Percentiles rank a stretch among this genome's conserved stretches.
These are phyloP conservation scores for Aethionema arabicum DNA, from an alignment of 345 rosid genomes.

Conservation along the genomic window DNA sequence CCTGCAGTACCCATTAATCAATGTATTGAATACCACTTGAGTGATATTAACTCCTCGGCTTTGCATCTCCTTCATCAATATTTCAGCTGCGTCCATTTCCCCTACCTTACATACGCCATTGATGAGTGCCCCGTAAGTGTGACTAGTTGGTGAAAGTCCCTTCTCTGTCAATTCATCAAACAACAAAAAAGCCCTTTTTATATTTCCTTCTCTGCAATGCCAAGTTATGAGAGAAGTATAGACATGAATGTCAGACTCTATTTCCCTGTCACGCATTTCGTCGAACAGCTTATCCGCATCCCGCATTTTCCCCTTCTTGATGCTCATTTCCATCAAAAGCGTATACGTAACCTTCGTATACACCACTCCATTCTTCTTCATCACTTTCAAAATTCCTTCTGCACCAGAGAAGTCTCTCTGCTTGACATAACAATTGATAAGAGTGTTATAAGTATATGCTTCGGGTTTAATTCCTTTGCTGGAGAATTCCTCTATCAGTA, in stretches of 20 bases:
- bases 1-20: slow-evolving; percentile 71
- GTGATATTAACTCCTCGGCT: slow-evolving; percentile 49
- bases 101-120: slow-evolving; percentile 81
- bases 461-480: slow-evolving; percentile 59
- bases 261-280: slow-evolving; percentile 68
- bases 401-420: slow-evolving; percentile 50
- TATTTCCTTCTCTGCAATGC: slow-evolving; percentile 52
- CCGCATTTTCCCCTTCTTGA: slow-evolving; percentile 37
- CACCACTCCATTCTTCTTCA: slow-evolving; percentile 54
- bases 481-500: slow-evolving; percentile 48
- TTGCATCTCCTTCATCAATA: slow-evolving; percentile 73
- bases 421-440: slow-evolving; percentile 58
- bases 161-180: slow-evolving; percentile 72
- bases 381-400: slow-evolving; percentile 50
- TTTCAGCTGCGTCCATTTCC: slow-evolving; percentile 70
- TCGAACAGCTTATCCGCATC: slow-evolving; percentile 67
- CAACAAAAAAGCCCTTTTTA: slow-evolving; percentile 60
- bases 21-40: slow-evolving; percentile 60
- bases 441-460: slow-evolving; percentile 66
- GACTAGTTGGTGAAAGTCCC: slow-evolving; percentile 59
- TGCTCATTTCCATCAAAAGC: slow-evolving; percentile 49
- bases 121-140: slow-evolving; percentile 71
- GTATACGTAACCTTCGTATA: slow-evolving; percentile 66
- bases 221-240: slow-evolving; percentile 64
- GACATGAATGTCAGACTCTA: slow-evolving; percentile 51